A percentile compares a stretch with the other conserved stretches of the same genome.
phyloP scores from a whole-genome alignment of 371 early-diverging fungal species.

The Zopfochytrium polystomum region DNA sequence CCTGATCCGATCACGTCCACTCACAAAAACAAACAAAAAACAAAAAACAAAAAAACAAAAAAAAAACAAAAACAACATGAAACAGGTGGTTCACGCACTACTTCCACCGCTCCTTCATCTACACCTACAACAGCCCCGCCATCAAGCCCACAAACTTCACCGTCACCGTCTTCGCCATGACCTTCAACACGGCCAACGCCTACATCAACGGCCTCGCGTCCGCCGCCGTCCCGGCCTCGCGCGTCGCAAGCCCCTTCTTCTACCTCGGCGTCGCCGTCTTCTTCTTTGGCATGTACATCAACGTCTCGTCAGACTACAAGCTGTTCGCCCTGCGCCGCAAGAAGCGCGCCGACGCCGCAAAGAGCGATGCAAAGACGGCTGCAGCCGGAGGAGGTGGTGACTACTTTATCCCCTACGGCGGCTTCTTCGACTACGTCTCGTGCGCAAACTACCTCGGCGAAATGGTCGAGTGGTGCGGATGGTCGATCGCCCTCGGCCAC shows the following conservation, averaged over 20 bases:
- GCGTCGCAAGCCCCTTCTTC: slow-evolving; percentile 9
- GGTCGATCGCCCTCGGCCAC: slow-evolving; percentile 27
- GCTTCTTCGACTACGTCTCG: slow-evolving; percentile 32
- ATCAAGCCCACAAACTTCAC: background rate
- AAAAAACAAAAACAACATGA: background rate
- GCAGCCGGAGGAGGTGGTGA: slow-evolving; percentile 8
- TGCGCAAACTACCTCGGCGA: slow-evolving; percentile 39
- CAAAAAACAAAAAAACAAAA: too few species aligned
- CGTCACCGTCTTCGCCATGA: slow-evolving; percentile 11
- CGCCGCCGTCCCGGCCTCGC: background rate
- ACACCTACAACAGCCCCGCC: background rate
- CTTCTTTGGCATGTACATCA: slow-evolving; percentile 25
- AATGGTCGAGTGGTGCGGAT: slow-evolving; percentile 41
- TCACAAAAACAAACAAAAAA: background rate
- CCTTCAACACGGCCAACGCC: background rate
- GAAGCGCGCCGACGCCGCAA: background rate
- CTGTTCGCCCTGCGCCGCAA: slow-evolving; percentile 23
- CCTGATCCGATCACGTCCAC: background rate
- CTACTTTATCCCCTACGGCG: slow-evolving; percentile 35
- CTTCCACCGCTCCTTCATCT: background rate
- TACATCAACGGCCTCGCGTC: slow-evolving; percentile 18
- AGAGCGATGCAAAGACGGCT: background rate
- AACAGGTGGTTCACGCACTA: background rate
- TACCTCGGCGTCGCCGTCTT: slow-evolving; percentile 25
- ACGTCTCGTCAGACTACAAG: slow-evolving; percentile 27